Evolutionary conservation across 2,329 filamentous ascomycete genomes (phyloP).

Genomic region (Fusarium haematococcum): DNA sequence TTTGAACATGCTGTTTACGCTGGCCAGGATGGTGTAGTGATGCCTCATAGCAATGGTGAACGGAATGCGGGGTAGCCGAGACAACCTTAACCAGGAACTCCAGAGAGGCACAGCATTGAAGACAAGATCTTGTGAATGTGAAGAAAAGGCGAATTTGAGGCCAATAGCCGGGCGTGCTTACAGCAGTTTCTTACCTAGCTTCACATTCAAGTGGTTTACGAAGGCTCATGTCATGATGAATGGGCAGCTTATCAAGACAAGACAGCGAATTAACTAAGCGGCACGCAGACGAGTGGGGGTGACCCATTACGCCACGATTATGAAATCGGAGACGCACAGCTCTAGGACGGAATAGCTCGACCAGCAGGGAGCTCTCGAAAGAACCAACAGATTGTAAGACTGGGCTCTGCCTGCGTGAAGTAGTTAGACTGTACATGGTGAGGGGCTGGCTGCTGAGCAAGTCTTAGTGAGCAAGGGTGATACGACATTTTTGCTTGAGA

Average conservation of each 20-base stretch:
- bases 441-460: conserved; percentile 43
- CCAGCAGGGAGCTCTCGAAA: conserved; percentile 7
- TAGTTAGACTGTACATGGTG: conserved; percentile 11
- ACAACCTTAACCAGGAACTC: neutral
- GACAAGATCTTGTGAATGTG: neutral
- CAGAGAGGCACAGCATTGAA: neutral
- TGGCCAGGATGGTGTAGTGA: neutral
- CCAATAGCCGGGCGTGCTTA: neutral
- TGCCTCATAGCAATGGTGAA: neutral
- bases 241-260: conserved; percentile 37
- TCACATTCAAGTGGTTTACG: conserved; percentile 1
- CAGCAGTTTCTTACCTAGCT: neutral
- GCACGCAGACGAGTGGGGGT: conserved; percentile 38
- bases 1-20: neutral
- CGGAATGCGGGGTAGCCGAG: neutral
- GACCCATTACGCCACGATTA: conserved; percentile 44
- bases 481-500: conserved; percentile 17
- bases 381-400: conserved; percentile 5
- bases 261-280: conserved; percentile 31
- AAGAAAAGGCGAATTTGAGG: neutral
- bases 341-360: conserved; percentile 17
- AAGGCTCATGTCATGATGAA: conserved; percentile 31
- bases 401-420: neutral
- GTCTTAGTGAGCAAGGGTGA: conserved; percentile 37
- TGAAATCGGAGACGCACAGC: conserved; percentile 28